Evolutionary conservation across 2,329 filamentous ascomycete species (phyloP).

Genomic region (Aotearoamyces nothofagi): DNA sequence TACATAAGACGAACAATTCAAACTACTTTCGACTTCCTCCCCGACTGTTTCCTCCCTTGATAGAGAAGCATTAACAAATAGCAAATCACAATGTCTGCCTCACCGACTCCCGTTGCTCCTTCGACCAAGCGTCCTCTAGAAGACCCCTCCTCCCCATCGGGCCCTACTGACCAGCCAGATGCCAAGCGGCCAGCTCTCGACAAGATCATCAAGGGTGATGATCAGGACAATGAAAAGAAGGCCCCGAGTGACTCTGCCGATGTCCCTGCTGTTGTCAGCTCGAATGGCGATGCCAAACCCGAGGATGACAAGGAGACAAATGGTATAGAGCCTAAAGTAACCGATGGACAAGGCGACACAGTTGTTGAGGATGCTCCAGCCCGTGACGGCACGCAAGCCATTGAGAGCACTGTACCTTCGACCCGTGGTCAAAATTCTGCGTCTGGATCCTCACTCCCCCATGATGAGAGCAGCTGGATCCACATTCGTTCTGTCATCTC

Average conservation of each 20-base stretch:
- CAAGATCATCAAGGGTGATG: constrained; percentile 64
- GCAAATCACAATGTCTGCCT: constrained; percentile 58
- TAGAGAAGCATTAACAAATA: constrained; percentile 22
- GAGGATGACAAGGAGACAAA: constrained; percentile 26
- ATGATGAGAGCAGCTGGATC: constrained; percentile 93
- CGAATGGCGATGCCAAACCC: constrained; percentile 24
- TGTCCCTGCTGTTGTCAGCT: constrained; percentile 31
- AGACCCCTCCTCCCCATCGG: constrained; percentile 89
- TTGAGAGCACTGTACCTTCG: constrained; percentile 29
- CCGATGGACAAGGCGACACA: constrained; percentile 52
- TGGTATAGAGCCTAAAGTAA: constrained; percentile 31
- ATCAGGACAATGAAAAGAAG: constrained; percentile 25
- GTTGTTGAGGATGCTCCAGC: constrained; percentile 43
- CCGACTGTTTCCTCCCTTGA: constrained; percentile 24
- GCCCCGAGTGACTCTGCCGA: constrained; percentile 20
- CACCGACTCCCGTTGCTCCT: constrained; percentile 39
- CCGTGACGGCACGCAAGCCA: constrained; percentile 35
- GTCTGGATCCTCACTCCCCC: constrained; percentile 33
- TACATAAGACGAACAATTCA: constrained; percentile 56
- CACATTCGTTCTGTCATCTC: constrained; percentile 95
- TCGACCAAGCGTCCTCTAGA: constrained; percentile 86
- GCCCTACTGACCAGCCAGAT: constrained; percentile 83
- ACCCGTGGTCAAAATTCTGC: constrained; percentile 16
- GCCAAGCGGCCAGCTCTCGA: constrained; percentile 94
- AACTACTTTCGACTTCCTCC: constrained; percentile 31